Base-by-base conservation (phyloP, 371 early-diverging fungal genomes). In the Apophysomyces sp. region DNA sequence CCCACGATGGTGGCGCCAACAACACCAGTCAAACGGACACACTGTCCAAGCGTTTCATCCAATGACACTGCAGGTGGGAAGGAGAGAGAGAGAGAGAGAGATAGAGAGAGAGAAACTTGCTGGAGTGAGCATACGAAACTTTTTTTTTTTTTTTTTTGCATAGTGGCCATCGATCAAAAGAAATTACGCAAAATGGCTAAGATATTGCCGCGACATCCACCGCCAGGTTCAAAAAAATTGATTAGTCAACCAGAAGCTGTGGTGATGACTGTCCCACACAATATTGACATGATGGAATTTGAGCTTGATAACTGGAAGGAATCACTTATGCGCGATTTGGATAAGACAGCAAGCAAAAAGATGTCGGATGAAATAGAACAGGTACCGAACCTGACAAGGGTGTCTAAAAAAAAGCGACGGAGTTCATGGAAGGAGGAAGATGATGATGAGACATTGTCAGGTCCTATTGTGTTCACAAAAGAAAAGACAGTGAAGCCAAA, bases 401-500 rank as follows among this genome's bases (percentile, higher is more conserved):
- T 44, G 4, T 11, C 49, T 18, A 16, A 21, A 11, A 44, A 9
- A 16, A 44, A 44, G 24, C 49, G 49, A 44, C 16, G 49, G 21
- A 44, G 21, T 44, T 3, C n/a, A 44, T 44, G 49, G 49, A 44
- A 44, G 21, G 21, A 16, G 11, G 21, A 16, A 6, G 34, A 34
- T 2, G 34, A 34, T 34, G 5, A 34, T 34, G 13, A 34, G 13
- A 34, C 34, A 0, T 34, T 34, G 13, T 34, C 34, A 8, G 13
- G 13, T 34, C 49, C 49, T 21, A 44, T 44, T 44, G 49, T 44
- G 2, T 44, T 44, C 21, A 44, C 49, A 16, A 44, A 44, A 11
- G 49, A 44, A 21, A 44, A 44, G 9, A 44, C 60, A 31, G 68
- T 70, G 26, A 77, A 52, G 13, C 31, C 27, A 13, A 36, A 39